phyloP scores from a whole-genome alignment of 2,329 filamentous ascomycete species.

The Epichloe sylvatica region DNA sequence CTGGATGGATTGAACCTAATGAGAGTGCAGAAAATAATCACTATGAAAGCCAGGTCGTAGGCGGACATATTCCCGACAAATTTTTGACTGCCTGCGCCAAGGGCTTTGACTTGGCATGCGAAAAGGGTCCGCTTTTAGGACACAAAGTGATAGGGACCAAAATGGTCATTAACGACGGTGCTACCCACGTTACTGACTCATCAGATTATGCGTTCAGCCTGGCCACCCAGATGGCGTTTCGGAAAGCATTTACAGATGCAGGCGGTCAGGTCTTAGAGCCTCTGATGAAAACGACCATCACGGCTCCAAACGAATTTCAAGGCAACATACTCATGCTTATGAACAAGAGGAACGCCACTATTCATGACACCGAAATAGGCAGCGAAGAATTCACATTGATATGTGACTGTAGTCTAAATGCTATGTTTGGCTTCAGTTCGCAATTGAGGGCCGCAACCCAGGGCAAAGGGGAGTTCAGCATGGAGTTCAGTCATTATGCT shows the following conservation, averaged over 20 bases:
- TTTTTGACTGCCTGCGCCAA: conserved; percentile 90
- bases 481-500: conserved; percentile 97
- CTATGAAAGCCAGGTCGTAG: conserved; percentile 78
- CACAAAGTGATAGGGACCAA: conserved; percentile 79
- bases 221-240: conserved; percentile 91
- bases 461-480: conserved; percentile 95
- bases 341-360: conserved; percentile 93
- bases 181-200: conserved; percentile 94
- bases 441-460: conserved; percentile 87
- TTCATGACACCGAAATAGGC: conserved; percentile 89
- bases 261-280: conserved; percentile 82
- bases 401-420: conserved; percentile 85
- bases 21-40: conserved; percentile 57
- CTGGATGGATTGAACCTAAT: conserved; percentile 82
- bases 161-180: conserved; percentile 93
- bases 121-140: conserved; percentile 80
- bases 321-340: conserved; percentile 86
- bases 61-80: conserved; percentile 89
- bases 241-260: conserved; percentile 74
- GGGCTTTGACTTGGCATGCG: conserved; percentile 71
- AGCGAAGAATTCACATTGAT: conserved; percentile 85
- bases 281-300: conserved; percentile 96
- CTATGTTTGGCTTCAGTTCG: conserved; percentile 95
- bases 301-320: conserved; percentile 93
- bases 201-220: conserved; percentile 93